These are phyloP conservation scores for Sclerotinia trifoliorum DNA, from an alignment of 2,329 filamentous ascomycete genomes.

Conservation along the genomic window DNA sequence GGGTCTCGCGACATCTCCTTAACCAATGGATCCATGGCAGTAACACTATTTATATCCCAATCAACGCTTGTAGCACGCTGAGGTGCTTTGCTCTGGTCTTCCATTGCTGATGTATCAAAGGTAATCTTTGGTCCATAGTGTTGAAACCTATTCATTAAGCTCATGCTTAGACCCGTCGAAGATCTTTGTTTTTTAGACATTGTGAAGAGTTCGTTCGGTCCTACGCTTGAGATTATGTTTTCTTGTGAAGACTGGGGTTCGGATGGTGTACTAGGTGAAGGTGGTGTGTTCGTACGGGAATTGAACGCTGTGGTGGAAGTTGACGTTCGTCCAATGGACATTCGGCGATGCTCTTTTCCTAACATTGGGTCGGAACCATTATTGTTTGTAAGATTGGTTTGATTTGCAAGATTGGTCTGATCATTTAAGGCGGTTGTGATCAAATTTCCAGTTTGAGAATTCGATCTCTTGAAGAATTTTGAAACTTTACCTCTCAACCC, in stretches of 20 bases:
- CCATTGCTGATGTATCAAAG: slow-evolving; percentile 26
- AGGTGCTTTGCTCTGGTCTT: slow-evolving; percentile 6
- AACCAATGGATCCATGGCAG: slow-evolving; percentile 25
- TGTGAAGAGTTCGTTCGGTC: slow-evolving; percentile 41
- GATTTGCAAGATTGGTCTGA: slow-evolving; percentile 12
- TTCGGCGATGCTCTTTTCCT: slow-evolving; percentile 25
- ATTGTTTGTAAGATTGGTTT: slow-evolving; percentile 14
- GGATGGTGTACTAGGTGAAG: slow-evolving; percentile 48
- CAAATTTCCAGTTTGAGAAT: slow-evolving; percentile 24
- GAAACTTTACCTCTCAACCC: slow-evolving; percentile 28
- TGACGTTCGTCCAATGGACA: slow-evolving; percentile 29
- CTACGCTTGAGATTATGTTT: background rate
- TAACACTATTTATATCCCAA: slow-evolving; percentile 21
- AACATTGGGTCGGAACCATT: slow-evolving; percentile 30
- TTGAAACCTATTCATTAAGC: slow-evolving; percentile 31
- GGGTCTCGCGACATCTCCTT: slow-evolving; percentile 44
- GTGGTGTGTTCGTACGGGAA: slow-evolving; percentile 36
- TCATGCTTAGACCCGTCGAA: slow-evolving; percentile 32
- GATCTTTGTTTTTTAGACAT: slow-evolving; percentile 49
- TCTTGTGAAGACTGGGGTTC: slow-evolving; percentile 29
- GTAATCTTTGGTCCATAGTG: slow-evolving; percentile 28
- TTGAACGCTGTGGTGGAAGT: slow-evolving; percentile 31
- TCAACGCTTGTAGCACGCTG: slow-evolving; percentile 36
- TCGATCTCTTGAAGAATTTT: slow-evolving; percentile 30
- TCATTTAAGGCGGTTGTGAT: slow-evolving; percentile 21